Percentiles rank a stretch among this genome's conserved stretches.
phyloP scores from a whole-genome alignment of 371 early-diverging fungal genomes.

The Rhizopus sp. region DNA sequence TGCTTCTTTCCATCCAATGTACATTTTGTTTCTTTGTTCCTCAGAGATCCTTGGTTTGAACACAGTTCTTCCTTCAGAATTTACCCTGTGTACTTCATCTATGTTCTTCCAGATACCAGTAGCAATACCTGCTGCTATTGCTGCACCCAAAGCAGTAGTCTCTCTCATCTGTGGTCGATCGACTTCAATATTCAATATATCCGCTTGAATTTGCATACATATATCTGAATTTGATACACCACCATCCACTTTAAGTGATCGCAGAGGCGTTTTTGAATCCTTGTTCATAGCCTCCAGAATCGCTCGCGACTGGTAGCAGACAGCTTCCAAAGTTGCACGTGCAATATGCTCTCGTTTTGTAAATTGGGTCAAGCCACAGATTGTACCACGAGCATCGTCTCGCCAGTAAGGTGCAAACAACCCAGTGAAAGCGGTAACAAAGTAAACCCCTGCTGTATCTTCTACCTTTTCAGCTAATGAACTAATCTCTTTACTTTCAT shows the following conservation, averaged over 20 bases:
- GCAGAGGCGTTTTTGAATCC: conserved; percentile 70
- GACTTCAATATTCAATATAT: conserved; percentile 82
- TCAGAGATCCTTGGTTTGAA: conserved; percentile 51
- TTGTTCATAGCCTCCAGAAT: conserved; percentile 90
- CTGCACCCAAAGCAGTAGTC: conserved; percentile 95
- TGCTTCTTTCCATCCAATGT: conserved; percentile 84
- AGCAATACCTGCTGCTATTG: conserved; percentile 90
- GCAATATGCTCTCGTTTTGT: conserved; percentile 84
- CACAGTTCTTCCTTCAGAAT: conserved; percentile 36
- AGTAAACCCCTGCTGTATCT: conserved; percentile 89
- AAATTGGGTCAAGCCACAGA: conserved; percentile 89
- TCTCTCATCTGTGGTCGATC: conserved; percentile 90
- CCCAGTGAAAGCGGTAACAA: conserved; percentile 94
- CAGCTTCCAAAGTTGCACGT: conserved; percentile 90
- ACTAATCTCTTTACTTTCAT: conserved; percentile 70
- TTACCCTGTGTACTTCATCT: conserved; percentile 38
- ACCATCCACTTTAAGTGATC: conserved; percentile 87
- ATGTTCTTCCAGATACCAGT: conserved; percentile 71
- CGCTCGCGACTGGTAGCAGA: conserved; percentile 89
- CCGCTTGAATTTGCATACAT: conserved; percentile 93
- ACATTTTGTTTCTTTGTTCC: conserved; percentile 64
- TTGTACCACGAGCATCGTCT: conserved; percentile 87
- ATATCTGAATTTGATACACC: conserved; percentile 90
- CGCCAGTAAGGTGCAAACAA: conserved; percentile 97
- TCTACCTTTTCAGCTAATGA: conserved; percentile 50